Evolutionary conservation across 768 basidiomycete species (phyloP), one percentile per base, ranked within the genome.

Genomic region (Hypholoma fasciculare): DNA sequence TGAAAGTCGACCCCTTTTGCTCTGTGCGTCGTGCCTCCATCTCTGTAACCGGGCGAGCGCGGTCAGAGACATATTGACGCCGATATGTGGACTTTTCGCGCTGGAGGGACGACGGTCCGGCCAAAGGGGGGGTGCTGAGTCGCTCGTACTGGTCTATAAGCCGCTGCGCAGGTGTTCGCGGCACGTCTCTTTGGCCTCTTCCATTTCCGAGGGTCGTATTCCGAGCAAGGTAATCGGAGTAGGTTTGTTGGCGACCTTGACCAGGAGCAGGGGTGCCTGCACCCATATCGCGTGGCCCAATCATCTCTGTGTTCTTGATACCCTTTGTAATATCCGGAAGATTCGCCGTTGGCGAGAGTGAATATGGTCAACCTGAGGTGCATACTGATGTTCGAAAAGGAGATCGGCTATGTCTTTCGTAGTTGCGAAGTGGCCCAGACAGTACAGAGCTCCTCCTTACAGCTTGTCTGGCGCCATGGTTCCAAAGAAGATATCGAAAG

Each of bases 121-220:
- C 30, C 5, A 56, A 57, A 36, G 65, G 65, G 1, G 65, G 61
- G 3, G 63, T 63, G 53, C 51, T 61, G 26, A 66, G 49, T 11
- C 60, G 57, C 56, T 68, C 67, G 51, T 66, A 68, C 34, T 62
- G 63, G 5, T 63, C 63, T 30, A 68, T 68, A 30, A 68, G 63
- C 20, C 61, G 62, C 54, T 66, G 66, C 3, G 67, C 61, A 30
- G 67, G 63, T 3, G 63, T 67, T 16, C 56, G 50, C 7, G 40
- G 52, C 40, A 48, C 26, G 20, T 23, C 19, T 26, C 36, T 3
- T 38, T 27, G 16, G 5, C 46, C 27, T 14, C 49, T 40, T 16
- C 20, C 19, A 4, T 34, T 7, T 34, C 6, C 30, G 2, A 9
- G 7, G 30, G 30, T 7, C 30, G 30, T 34, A 9, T 34, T 6